A percentile compares a stretch with the other conserved stretches of the same genome.
Evolutionary conservation across 768 basidiomycete species (phyloP).

Genomic region (Suillus alpinus): DNA sequence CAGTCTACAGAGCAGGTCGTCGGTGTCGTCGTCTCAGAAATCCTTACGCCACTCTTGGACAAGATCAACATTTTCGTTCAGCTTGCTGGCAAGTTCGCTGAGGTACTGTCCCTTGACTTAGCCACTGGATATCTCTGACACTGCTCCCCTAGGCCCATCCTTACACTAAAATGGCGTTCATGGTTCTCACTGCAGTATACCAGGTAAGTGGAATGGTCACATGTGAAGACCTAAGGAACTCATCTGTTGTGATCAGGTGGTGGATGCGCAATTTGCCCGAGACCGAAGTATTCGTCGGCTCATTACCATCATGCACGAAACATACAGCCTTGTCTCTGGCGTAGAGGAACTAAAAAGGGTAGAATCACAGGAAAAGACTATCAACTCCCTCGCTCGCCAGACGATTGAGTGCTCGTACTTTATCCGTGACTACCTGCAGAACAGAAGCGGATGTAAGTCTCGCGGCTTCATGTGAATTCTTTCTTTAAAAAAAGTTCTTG

Average conservation of each 20-base stretch:
- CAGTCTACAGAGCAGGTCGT: too few relatives aligned
- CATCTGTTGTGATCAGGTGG: neutral
- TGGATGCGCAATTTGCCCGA: slow-evolving; percentile 3
- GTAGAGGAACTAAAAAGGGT: slow-evolving; percentile 5
- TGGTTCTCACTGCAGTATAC: slow-evolving; percentile 1
- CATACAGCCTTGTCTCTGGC: slow-evolving; percentile 8
- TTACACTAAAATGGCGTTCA: slow-evolving; percentile 11
- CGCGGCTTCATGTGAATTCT: neutral
- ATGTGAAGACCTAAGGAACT: neutral
- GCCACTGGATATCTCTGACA: neutral
- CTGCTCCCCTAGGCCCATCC: slow-evolving; percentile 10
- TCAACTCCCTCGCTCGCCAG: slow-evolving; percentile 17
- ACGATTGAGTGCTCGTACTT: slow-evolving; percentile 30
- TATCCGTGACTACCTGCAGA: slow-evolving; percentile 23
- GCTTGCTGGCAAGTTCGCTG: slow-evolving; percentile 5
- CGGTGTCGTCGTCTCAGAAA: neutral
- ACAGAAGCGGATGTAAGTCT: slow-evolving; percentile 19
- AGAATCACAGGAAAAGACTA: slow-evolving; percentile 7
- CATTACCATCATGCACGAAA: slow-evolving; percentile 6
- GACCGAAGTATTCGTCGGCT: slow-evolving; percentile 5
- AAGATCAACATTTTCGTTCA: slow-evolving; percentile 7
- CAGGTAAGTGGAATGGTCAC: neutral
- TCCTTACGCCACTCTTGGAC: slow-evolving; percentile 9
- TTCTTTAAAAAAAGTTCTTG: neutral
- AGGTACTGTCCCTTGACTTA: neutral